Evolutionary conservation across 1,284 basidiomycete species (phyloP), one percentile per base, ranked within the genome.

Genomic region (Mixia osmundae): DNA sequence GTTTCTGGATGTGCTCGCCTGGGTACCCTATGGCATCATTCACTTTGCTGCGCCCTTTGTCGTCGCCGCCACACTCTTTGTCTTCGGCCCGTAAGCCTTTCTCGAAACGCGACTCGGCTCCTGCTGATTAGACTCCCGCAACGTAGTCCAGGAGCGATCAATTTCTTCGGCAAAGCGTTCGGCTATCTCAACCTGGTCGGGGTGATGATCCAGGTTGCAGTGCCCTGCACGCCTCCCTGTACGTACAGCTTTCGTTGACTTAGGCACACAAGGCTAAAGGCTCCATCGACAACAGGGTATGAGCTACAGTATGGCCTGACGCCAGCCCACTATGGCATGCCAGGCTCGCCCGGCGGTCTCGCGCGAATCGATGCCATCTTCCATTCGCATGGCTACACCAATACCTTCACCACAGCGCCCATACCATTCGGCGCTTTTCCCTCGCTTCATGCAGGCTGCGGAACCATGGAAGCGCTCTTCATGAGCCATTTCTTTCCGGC

Each of bases 351-450:
- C 0, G 89, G 82, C 11, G 89, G 89, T 2, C 68, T 97, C 5
- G 72, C 76, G 9, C 73, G 89, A 36, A 95, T 97, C 46, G 89
- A 95, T 57, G 67, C 68, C 18, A 63, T 95, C 30, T 83, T 97
- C 57, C 69, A 75, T 46, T 63, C 67, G 0, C 61, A 68, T 30
- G 72, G 71, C 3, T 95, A 97, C 62, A 76, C 76, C 15, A 61
- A 65, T 42, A 69, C 69, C n/a, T 97, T 95, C 50, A 73, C 74
- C 35, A 71, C 71, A 48, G 77, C 87, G 0, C 89, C 91, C 0
- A 68, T 97, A 46, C 76, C 91, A 6, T 97, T 97, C 51, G 89
- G 91, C 20, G 89, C 89, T 1, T 95, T 95, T 57, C 91, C 91
- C 0, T 80, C 76, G 4, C 65, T 97, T 20, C 91, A 97, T 54